Evolutionary conservation across 768 basidiomycete genomes (phyloP).

Genomic region (Tricholoma hemisulphureum): DNA sequence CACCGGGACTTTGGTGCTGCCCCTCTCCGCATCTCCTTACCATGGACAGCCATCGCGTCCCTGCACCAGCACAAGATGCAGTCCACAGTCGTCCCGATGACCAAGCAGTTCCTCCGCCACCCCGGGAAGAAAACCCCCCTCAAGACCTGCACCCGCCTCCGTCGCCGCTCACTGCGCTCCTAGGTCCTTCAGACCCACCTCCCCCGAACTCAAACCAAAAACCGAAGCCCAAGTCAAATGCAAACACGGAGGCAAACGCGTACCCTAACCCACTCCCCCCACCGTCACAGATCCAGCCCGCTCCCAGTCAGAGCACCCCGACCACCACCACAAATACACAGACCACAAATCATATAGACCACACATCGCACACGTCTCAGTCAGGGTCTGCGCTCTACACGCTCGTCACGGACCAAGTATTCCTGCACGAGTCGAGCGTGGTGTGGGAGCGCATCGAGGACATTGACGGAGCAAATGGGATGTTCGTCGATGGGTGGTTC

Average conservation of each 20-base stretch:
- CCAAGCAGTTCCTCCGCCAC: too few relatives aligned
- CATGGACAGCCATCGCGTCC: too few relatives aligned
- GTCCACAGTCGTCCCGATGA: too few relatives aligned
- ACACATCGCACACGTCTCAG: neutral
- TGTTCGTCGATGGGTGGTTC: slow-evolving; percentile 78
- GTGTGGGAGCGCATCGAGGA: slow-evolving; percentile 93
- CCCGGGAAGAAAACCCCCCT: too few relatives aligned
- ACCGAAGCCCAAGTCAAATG: neutral
- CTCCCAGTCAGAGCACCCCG: neutral
- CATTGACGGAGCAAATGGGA: slow-evolving; percentile 74
- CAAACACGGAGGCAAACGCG: neutral
- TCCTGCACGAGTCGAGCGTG: slow-evolving; percentile 71
- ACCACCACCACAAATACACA: slow-evolving; percentile 5
- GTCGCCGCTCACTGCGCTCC: too few relatives aligned
- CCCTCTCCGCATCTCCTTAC: neutral
- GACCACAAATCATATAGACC: too few relatives aligned
- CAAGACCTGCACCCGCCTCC: too few relatives aligned
- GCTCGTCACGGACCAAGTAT: slow-evolving; percentile 83
- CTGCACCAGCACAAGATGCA: too few relatives aligned
- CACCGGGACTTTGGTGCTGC: neutral
- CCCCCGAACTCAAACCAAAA: too few relatives aligned
- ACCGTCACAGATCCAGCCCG: neutral
- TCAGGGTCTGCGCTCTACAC: slow-evolving; percentile 58
- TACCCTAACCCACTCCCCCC: neutral
- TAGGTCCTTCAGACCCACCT: too few relatives aligned